These are phyloP conservation scores for Epichloe glyceriae DNA, from an alignment of 2,329 filamentous ascomycete species.

Conservation along the genomic window DNA sequence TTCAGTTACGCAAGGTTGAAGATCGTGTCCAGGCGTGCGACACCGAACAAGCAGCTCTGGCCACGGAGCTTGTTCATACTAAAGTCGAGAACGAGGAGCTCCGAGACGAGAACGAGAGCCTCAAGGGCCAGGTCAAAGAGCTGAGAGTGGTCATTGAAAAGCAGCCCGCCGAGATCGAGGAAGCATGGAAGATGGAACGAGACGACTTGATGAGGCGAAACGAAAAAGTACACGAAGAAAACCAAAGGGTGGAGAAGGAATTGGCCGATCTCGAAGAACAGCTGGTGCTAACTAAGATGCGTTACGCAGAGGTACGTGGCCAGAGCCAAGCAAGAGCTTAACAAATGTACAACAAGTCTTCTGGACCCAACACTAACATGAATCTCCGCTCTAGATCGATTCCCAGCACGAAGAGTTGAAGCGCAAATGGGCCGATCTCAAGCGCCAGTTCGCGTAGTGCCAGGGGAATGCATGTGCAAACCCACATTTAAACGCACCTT, in stretches of 20 bases:
- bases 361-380: neutral
- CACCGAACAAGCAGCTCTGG: slow-evolving; percentile 77
- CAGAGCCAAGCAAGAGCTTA: neutral
- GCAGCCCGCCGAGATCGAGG: slow-evolving; percentile 81
- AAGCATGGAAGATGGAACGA: slow-evolving; percentile 68
- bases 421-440: slow-evolving; percentile 61
- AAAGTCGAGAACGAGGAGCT: slow-evolving; percentile 92
- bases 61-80: slow-evolving; percentile 78
- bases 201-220: slow-evolving; percentile 88
- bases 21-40: slow-evolving; percentile 81
- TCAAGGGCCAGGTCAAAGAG: slow-evolving; percentile 75
- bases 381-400: slow-evolving; percentile 39
- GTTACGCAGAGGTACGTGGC: slow-evolving; percentile 75
- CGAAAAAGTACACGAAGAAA: slow-evolving; percentile 87
- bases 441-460: slow-evolving; percentile 32
- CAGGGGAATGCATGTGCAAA: neutral
- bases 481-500: neutral
- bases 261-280: slow-evolving; percentile 85
- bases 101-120: slow-evolving; percentile 75
- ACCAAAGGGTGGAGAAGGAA: slow-evolving; percentile 75
- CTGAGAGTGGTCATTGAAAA: slow-evolving; percentile 76
- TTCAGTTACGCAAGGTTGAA: slow-evolving; percentile 73
- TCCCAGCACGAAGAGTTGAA: slow-evolving; percentile 52
- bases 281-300: slow-evolving; percentile 87
- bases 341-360: neutral